Conservation (phyloP, 495 filamentous ascomycete genomes). For the Talaromyces liani region DNA sequence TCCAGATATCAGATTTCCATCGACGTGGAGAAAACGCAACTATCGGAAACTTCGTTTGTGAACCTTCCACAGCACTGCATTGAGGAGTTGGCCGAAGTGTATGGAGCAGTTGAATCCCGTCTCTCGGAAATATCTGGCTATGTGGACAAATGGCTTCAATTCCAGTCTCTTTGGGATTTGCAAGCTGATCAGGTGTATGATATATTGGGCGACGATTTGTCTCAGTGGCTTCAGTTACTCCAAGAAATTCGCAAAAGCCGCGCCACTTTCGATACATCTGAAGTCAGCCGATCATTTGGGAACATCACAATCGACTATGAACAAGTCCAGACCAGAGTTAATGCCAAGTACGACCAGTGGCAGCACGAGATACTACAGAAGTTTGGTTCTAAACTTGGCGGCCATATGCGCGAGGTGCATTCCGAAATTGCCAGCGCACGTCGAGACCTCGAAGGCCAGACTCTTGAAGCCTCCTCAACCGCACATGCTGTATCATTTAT, state of each 20-base stretch:
- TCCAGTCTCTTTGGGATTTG: slow-evolving; percentile 97
- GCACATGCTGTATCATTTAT: slow-evolving; percentile 97
- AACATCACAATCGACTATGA: slow-evolving; percentile 94
- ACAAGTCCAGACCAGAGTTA: slow-evolving; percentile 96
- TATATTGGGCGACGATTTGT: slow-evolving; percentile 80
- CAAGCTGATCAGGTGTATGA: slow-evolving; percentile 93
- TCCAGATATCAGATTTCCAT: slow-evolving; percentile 88
- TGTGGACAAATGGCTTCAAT: slow-evolving; percentile 95
- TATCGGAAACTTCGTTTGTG: slow-evolving; percentile 67
- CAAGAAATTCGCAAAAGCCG: slow-evolving; percentile 91
- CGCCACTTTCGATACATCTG: slow-evolving; percentile 91
- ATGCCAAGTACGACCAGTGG: slow-evolving; percentile 99
- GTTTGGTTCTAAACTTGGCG: slow-evolving; percentile 84
- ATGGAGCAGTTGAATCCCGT: slow-evolving; percentile 71
- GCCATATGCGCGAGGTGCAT: slow-evolving; percentile 80
- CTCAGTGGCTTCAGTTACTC: slow-evolving; percentile 86
- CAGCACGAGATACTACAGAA: slow-evolving; percentile 92
- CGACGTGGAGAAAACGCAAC: slow-evolving; percentile 50
- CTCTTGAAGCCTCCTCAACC: slow-evolving; percentile 85
- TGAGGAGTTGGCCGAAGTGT: slow-evolving; percentile 66
- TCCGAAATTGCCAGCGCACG: slow-evolving; percentile 82
- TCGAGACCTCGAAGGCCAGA: slow-evolving; percentile 80
- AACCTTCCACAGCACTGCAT: slow-evolving; percentile 78
- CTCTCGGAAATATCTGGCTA: slow-evolving; percentile 69
- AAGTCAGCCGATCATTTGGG: slow-evolving; percentile 82